phyloP scores from a whole-genome alignment of 108 stramenopile species.

The Fragilaria crotonensis region DNA sequence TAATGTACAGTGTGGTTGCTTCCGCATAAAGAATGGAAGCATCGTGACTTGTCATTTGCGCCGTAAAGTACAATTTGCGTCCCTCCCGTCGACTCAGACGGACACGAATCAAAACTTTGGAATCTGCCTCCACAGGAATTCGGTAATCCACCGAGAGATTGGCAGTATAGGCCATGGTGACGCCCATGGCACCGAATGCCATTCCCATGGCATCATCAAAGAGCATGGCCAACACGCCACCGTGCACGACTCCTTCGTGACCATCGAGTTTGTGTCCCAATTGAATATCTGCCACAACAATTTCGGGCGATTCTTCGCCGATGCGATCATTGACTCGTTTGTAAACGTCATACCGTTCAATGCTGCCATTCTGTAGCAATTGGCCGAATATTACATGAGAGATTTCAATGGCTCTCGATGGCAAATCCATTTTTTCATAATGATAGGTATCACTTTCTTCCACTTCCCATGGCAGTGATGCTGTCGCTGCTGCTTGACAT shows the following conservation, averaged over 20 bases:
- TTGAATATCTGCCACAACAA: slow-evolving; percentile 26
- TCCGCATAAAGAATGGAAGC: slow-evolving; percentile 34
- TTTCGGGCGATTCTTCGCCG: no score
- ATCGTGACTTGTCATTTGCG: slow-evolving; percentile 26
- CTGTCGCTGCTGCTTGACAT: no score
- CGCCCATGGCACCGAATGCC: slow-evolving; percentile 28
- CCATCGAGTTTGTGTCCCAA: slow-evolving; percentile 43
- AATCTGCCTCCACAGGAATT: slow-evolving; percentile 26
- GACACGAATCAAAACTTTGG: slow-evolving; percentile 17
- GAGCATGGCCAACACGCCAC: slow-evolving; percentile 43
- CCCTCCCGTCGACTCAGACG: slow-evolving; percentile 12
- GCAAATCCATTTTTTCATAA: no score
- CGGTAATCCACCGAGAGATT: slow-evolving; percentile 40
- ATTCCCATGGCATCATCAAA: slow-evolving; percentile 54
- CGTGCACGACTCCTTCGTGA: slow-evolving; percentile 47
- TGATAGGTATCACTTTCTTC: no score
- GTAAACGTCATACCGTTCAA: no score
- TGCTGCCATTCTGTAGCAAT: no score
- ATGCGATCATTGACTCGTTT: no score
- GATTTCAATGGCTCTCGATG: no score
- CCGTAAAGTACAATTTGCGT: slow-evolving; percentile 33
- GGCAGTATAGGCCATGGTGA: slow-evolving; percentile 30
- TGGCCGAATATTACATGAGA: no score
- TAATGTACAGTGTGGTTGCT: slow-evolving; percentile 41
- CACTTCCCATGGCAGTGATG: no score